Evolutionary conservation across 805 yeast species (phyloP), one percentile per base, ranked within the genome.

Genomic region (Torulaspora delbrueckii): DNA sequence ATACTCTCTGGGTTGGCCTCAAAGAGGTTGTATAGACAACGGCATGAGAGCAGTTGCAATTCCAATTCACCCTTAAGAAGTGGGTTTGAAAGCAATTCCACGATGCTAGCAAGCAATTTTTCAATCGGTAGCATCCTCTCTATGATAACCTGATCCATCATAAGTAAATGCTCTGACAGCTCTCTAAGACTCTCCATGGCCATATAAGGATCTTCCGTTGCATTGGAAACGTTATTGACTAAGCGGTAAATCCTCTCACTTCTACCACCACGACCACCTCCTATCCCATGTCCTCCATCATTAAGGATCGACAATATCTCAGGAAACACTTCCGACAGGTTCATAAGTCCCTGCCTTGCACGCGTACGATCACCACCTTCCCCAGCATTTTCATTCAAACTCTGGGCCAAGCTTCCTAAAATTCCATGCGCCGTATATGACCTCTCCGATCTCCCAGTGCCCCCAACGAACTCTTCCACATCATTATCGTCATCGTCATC

Each of bases 11-110:
- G 79, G 53, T 82, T 76, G 8, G 84, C 83, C 59, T 88, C 96
- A 44, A 88, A 67, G 37, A 90, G 67, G 60, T 88, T 90, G 62
- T 85, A 84, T 13, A 90, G 68, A 58, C 96, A 86, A 40, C 96
- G 76, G 57, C 95, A 86, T 0, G 95, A 83, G 32, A 85, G 82
- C 36, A 91, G 66, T 57, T 85, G 91, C n/a, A 90, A 60, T 58
- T 91, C 96, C 40, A 86, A 67, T 51, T 84, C 84, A 16, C 79
- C 85, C 24, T 72, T 75, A 40, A 80, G 73, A 5, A 56, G 35
- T 0, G 86, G 82, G 49, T 79, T 81, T 12, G 71, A 70, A 59
- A 91, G 66, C 6, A 88, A 73, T 2, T 65, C 63, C 0, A 84
- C 77, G 36, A 90, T 64, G 12, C 75, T 74, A 25, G 68, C 70